Evolutionary conservation across 164 flowering plant species (phyloP).

Genomic region (Litsea cubeba): DNA sequence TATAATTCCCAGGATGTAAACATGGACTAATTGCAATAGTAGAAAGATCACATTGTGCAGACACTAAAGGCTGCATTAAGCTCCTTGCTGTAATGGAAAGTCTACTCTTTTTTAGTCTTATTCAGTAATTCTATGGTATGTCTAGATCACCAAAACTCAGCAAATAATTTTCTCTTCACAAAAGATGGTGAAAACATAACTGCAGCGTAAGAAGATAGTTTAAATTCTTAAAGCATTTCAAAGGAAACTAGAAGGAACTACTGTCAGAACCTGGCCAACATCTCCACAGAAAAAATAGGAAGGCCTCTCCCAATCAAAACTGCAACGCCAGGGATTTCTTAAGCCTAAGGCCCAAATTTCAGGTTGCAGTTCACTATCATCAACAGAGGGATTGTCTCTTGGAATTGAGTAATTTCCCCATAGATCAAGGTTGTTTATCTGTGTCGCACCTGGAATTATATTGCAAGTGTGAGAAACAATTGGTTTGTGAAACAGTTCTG

Average conservation of each 20-base stretch:
- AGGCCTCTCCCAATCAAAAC: conserved; percentile 81
- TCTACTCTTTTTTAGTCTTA: too few species aligned
- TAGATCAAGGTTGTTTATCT: conserved; percentile 40
- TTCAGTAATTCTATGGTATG: too few species aligned
- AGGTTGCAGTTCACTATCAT: conserved; percentile 52
- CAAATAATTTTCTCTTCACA: not conserved
- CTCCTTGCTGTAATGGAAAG: too few species aligned
- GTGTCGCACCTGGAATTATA: conserved; percentile 48
- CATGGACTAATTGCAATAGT: too few species aligned
- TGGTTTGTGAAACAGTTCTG: not conserved
- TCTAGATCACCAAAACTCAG: too few species aligned
- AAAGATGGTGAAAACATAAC: not conserved
- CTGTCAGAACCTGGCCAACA: conserved; percentile 66
- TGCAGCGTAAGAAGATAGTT: not conserved
- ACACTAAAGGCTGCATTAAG: too few species aligned
- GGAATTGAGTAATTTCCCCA: conserved; percentile 98
- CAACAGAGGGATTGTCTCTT: conserved; percentile 62
- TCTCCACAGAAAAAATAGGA: conserved; percentile 88
- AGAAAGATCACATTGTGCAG: too few species aligned
- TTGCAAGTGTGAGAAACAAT: not conserved
- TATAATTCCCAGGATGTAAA: too few species aligned
- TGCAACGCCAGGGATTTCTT: conserved; percentile 98
- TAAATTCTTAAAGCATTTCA: not conserved
- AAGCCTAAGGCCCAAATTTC: conserved; percentile 92
- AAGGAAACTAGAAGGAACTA: not conserved